Evolutionary conservation across 106 monocot genomes (phyloP), one percentile per base, ranked within the genome.

Genomic region (Vanilla planifolia): DNA sequence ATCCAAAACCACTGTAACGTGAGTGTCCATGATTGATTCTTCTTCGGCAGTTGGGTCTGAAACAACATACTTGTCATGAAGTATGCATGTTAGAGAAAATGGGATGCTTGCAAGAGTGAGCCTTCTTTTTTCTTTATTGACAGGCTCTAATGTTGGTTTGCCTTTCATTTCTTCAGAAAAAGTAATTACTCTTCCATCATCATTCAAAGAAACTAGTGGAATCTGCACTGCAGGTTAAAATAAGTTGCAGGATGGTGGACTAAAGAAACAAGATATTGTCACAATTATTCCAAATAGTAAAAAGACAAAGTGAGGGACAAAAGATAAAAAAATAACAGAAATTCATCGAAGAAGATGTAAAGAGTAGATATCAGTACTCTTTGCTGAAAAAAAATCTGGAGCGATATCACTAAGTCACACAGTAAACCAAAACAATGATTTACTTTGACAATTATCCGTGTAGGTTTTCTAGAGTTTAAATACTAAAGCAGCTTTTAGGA

Each of bases 121-220:
- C 67, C 82, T 96, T 63, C 91, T 96, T 48, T 72, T 89, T 48
- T 87, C 96, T 71, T 87, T 88, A 56, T 96, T 96, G 23, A 96
- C 84, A 47, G 76, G 74, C 67, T 90, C 81, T 26, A 63, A 33
- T 71, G 56, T 71, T 45, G 73, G 56, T 17, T 96, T 70, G 10
- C 66, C 69, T 67, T 89, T 67, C 6, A 36, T 55, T 42, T 76
- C 84, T 29, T 60, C 73, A 9, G 91, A 67, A 6, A 91, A 71
- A 32, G 86, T 67, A 46, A 91, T 64, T 27, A 96, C 76, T 84
- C 76, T 71, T 61, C 96, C 96, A 51, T 87, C 81, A 34, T 96
- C 90, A 41, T 73, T 91, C 14, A 96, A 39, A 44, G 96, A 87
- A 67, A 96, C 96, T 34, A 96, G 77, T 61, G 96, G 96, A 50